Evolutionary conservation across 2,329 filamentous ascomycete genomes (phyloP), one percentile per base, ranked within the genome.

Genomic region (Colletotrichum godetiae): DNA sequence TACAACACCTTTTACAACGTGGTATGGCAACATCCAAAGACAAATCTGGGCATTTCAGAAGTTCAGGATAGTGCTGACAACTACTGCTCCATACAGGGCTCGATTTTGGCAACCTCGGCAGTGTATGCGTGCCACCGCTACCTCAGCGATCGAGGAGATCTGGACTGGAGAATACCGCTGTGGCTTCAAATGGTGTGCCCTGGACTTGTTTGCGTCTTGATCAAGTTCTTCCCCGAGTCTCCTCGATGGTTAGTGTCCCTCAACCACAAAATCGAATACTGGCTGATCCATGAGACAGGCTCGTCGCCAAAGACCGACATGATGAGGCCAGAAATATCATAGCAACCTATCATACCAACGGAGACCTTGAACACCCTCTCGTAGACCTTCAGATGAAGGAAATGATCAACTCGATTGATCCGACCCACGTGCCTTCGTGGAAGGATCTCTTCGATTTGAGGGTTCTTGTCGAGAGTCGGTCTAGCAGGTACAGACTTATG

Each of bases 251-350:
- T n/a, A 35, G 71, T 53, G 33, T 27, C 13, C 6, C 19, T 19
- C 15, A 29, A 22, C 52, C 24, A 24, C 27, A 15, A 29, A 19
- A 5, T 11, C 37, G 33, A 31, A 27, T 4, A 1, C 12, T 46
- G 15, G 5, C 3, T 22, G 33, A 11, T 49, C 83, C 4, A 88
- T 88, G 0, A 82, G 87, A 49, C 57, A 90, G 67, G 84, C 86
- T 77, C 70, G 82, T 84, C 29, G 79, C 79, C 37, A 85, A 88
- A 63, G 87, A 86, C 59, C 82, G 86, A 19, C 82, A 84, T 67
- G 85, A 88, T 1, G 86, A 90, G 72, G 89, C 89, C 6, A 79
- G 84, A 5, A 74, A 79, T 0, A 85, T 89, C 1, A 83, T 91
- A 5, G 81, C 83, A 37, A 83, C 87, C 67, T 85, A 85, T 72